phyloP scores from a whole-genome alignment of 2,329 filamentous ascomycete species.

The Nemania sp. region DNA sequence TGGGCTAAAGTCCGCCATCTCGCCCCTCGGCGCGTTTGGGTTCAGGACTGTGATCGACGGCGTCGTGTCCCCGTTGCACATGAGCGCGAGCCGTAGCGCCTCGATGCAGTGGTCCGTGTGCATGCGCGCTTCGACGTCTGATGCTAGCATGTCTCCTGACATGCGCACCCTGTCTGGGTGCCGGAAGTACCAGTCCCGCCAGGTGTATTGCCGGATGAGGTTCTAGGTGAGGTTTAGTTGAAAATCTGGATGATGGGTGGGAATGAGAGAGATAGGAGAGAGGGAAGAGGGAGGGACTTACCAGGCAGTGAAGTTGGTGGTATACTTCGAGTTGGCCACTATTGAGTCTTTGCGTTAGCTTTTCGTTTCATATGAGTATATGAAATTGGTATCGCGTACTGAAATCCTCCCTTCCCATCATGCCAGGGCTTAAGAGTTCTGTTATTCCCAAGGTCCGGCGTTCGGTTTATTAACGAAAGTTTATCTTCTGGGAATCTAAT shows the following conservation, averaged over 20 bases:
- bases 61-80: conserved; percentile 16
- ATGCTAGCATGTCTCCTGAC: conserved; percentile 14
- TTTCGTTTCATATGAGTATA: neutral
- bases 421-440: conserved; percentile 20
- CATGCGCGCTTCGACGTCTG: conserved; percentile 16
- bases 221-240: neutral
- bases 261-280: neutral
- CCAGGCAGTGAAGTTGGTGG: conserved; percentile 17
- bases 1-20: conserved; percentile 18
- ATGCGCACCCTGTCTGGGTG: conserved; percentile 16
- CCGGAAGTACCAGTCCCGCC: conserved; percentile 19
- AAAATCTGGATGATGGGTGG: too few species aligned
- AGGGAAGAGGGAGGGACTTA: too few species aligned
- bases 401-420: conserved; percentile 18
- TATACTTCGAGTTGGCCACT: conserved; percentile 15
- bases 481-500: conserved; percentile 17
- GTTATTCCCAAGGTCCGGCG: conserved; percentile 17
- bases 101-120: conserved; percentile 19
- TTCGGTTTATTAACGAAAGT: conserved; percentile 12
- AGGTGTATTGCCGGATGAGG: conserved; percentile 22
- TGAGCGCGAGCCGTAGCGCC: conserved; percentile 9
- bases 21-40: conserved; percentile 10
- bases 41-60: conserved; percentile 14
- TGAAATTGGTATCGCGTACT: conserved; percentile 7
- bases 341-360: neutral